These are phyloP conservation scores for Chalciporus sp. DNA, from an alignment of 1,284 basidiomycete genomes.

Conservation along the genomic window DNA sequence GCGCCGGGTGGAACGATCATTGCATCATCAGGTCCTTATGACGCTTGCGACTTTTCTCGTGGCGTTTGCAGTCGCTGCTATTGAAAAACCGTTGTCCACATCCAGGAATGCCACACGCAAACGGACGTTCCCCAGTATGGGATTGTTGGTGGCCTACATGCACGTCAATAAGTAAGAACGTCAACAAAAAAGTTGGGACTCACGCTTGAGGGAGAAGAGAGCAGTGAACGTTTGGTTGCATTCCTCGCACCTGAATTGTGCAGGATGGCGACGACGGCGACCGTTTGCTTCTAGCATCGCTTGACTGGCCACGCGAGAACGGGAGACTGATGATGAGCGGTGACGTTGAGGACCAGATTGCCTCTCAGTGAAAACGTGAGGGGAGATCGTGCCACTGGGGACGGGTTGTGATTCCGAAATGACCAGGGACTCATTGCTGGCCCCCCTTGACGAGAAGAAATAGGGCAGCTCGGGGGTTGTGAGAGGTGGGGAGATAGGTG, in stretches of 20 bases:
- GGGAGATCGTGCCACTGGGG: too few species aligned
- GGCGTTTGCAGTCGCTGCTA: slow-evolving; percentile 31
- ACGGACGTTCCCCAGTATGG: slow-evolving; percentile 33
- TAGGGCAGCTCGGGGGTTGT: slow-evolving; percentile 13
- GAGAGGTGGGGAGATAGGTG: slow-evolving; percentile 24
- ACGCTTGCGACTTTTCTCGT: slow-evolving; percentile 36
- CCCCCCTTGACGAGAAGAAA: slow-evolving; percentile 3
- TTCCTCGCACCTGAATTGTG: slow-evolving; percentile 18
- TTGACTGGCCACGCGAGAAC: slow-evolving; percentile 31
- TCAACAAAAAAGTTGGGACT: slow-evolving; percentile 6
- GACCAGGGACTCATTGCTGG: slow-evolving; percentile 15
- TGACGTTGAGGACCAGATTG: slow-evolving; percentile 15
- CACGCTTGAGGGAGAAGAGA: slow-evolving; percentile 35
- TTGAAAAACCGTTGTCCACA: slow-evolving; percentile 35
- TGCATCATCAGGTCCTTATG: slow-evolving; percentile 22
- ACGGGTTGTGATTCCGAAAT: not conserved
- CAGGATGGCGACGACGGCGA: slow-evolving; percentile 34
- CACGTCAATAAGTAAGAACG: slow-evolving; percentile 10
- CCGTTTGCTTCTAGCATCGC: slow-evolving; percentile 37
- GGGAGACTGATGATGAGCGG: slow-evolving; percentile 17
- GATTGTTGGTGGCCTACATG: slow-evolving; percentile 33
- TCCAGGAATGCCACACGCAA: slow-evolving; percentile 25
- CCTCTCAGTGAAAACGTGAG: not conserved
- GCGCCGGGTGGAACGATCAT: slow-evolving; percentile 19
- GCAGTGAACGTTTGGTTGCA: slow-evolving; percentile 35